Evolutionary conservation across 805 yeast species (phyloP).

Genomic region (Yarrowia sp.): DNA sequence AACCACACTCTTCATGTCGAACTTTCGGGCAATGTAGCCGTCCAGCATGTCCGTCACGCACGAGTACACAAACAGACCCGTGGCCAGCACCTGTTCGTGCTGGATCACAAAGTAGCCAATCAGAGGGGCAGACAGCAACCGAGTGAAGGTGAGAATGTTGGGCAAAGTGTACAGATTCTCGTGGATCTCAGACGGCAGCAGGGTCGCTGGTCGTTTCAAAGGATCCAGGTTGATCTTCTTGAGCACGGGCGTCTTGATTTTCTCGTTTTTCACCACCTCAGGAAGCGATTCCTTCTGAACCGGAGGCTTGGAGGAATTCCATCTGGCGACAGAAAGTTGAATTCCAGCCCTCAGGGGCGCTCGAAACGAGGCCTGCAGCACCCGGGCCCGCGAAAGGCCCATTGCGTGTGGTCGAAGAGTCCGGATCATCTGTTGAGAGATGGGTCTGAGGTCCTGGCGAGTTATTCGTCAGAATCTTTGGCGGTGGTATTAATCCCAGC

Average conservation of each 20-base stretch:
- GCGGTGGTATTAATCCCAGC: too few relatives aligned
- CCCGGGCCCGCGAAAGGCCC: constrained; percentile 15
- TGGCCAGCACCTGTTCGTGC: constrained; percentile 68
- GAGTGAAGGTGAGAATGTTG: constrained; percentile 77
- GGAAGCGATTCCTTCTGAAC: too few relatives aligned
- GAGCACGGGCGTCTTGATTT: not conserved
- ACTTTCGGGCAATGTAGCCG: constrained; percentile 87
- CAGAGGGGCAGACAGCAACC: constrained; percentile 82
- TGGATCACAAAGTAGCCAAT: constrained; percentile 80
- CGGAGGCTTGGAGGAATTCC: constrained; percentile 8
- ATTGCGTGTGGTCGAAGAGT: constrained; percentile 13
- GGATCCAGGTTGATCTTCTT: constrained; percentile 12
- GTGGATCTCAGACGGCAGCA: constrained; percentile 45
- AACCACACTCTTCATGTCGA: constrained; percentile 74
- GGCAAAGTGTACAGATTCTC: constrained; percentile 84
- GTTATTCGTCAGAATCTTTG: not conserved
- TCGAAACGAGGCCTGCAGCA: constrained; percentile 3
- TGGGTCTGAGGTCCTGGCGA: not conserved
- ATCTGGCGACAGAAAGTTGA: constrained; percentile 8
- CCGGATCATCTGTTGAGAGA: constrained; percentile 34
- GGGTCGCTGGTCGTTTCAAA: constrained; percentile 10
- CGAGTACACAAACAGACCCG: constrained; percentile 79
- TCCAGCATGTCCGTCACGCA: constrained; percentile 91
- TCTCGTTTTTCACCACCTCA: not conserved
- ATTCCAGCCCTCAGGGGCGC: not conserved